Evolutionary conservation across 106 monocot species (phyloP), one percentile per base, ranked within the genome.

Genomic region (Dioscorea dumetorum): DNA sequence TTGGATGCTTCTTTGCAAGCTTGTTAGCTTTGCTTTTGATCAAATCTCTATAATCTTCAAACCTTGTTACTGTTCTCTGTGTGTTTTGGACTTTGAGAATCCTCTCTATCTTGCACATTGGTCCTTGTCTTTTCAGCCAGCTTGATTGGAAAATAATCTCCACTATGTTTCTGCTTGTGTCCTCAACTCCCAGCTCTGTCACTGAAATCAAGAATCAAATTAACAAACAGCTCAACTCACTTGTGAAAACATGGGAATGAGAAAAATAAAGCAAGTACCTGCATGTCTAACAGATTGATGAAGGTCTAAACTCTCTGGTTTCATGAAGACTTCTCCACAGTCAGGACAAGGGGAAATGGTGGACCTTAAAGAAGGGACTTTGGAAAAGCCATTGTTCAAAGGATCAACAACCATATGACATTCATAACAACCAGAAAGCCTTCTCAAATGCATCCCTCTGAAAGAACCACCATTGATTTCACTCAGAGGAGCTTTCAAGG

Each of bases 121-220:
- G 75, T 15, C 77, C 24, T 70, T 85, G 68, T 18, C 83, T 85
- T 78, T 87, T 90, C 5, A 85, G 68, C 94, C 94, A 95, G 48
- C 94, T 95, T 35, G 94, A 88, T 41, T 83, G 83, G 83, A 90
- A 95, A 59, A 95, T 95, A 58, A 95, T 91, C 78, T 95, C 83
- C 14, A 95, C 85, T 68, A 95, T 84, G 73, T 91, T 91, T 75
- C 94, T 76, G 75, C 91, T 83, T 22, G 63, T 88, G 85, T 88
- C 94, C 10, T 85, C 88, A 15, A 73, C 57, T 22, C 79, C 83
- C 16, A 95, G 62, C 68, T 95, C 94, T 66, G 81, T 74, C 22
- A 95, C 94, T 95, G 83, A 24, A 23, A 60, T 5, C n/a, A 22
- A 12, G 22, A 5, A 33, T 5, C 19, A 41, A 54, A 14, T 54